Base-by-base conservation (phyloP, 306 rosid genomes). In the Arachis stenosperma region DNA sequence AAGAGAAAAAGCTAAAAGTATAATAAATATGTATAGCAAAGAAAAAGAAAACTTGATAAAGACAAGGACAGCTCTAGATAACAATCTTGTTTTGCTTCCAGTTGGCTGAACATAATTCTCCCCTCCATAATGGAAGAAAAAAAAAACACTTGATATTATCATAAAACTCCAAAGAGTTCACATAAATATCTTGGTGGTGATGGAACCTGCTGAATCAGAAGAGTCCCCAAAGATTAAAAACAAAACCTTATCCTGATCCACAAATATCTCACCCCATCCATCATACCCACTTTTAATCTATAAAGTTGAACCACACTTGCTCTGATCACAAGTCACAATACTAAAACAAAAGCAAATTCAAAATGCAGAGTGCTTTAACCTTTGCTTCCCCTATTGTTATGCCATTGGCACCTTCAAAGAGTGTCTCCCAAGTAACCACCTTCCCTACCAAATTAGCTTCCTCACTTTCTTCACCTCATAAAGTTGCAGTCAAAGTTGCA, bases 351-450 rank as follows among this genome's bases (percentile, higher is more conserved):
- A 58, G 15, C 70, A 37, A 3, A 48, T 62, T 61, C 67, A 78
- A 79, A 73, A 89, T 87, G 96, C 96, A 83, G 82, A 76, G 88
- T 33, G 73, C 84, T 75, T 29, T 85, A 71, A 73, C 77, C 78
- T 66, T 83, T 37, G 60, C 79, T 71, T 13, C 85, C 50, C 85
- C 86, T 3, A 67, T 66, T 42, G 54, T 80, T 78, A 75, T 85
- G 65, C 96, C 88, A 70, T 73, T 67, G 71, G 65, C 76, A 74
- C 87, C 83, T 62, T 30, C 82, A 56, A 87, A 78, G 79, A 75
- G 64, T 66, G 17, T 48, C 10, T 30, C 84, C 46, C 70, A 54
- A 55, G 29, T 69, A 0, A 33, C 84, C 50, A 56, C 8, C 61
- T 75, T 82, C 69, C 78, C 83, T 48, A 55, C 79, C 63, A 84